These are phyloP conservation scores for Didymella lethalis DNA, from an alignment of 2,329 filamentous ascomycete species.

Conservation along the genomic window DNA sequence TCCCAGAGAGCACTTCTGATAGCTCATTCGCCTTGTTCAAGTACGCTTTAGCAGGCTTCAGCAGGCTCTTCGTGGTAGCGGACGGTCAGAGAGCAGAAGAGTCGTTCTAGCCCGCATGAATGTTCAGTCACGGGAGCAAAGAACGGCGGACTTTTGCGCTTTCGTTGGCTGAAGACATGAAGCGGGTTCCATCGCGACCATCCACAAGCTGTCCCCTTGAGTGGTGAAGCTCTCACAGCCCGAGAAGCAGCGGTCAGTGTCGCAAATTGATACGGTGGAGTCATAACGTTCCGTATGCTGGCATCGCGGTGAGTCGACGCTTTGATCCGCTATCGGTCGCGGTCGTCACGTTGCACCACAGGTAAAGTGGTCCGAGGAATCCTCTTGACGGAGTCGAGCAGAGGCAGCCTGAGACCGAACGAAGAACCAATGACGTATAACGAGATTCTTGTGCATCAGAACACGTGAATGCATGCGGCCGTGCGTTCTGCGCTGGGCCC, in stretches of 20 bases:
- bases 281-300: slow-evolving; percentile 22
- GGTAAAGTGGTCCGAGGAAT: slow-evolving; percentile 12
- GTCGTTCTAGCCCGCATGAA: slow-evolving; percentile 37
- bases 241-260: slow-evolving; percentile 41
- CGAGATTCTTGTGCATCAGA: slow-evolving; percentile 12
- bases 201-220: slow-evolving; percentile 25
- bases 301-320: slow-evolving; percentile 33
- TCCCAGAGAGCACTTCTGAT: slow-evolving; percentile 32
- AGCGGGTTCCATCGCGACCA: slow-evolving; percentile 35
- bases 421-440: slow-evolving; percentile 21
- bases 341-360: slow-evolving; percentile 19
- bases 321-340: slow-evolving; percentile 18
- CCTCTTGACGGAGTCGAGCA: slow-evolving; percentile 24
- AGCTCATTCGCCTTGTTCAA: slow-evolving; percentile 42
- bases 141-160: slow-evolving; percentile 36
- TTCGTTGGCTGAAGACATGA: slow-evolving; percentile 41
- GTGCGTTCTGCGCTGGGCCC: slow-evolving; percentile 22
- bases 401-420: slow-evolving; percentile 14
- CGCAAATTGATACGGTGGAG: slow-evolving; percentile 16
- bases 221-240: slow-evolving; percentile 28
- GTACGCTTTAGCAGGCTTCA: slow-evolving; percentile 32
- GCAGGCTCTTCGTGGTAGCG: slow-evolving; percentile 33
- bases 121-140: slow-evolving; percentile 45
- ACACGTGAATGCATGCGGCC: slow-evolving; percentile 23
- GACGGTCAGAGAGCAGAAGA: slow-evolving; percentile 34